Evolutionary conservation across 225 moss, liverwort and hornwort genomes (phyloP), one percentile per base, ranked within the genome.

Genomic region (Straminergon stramineum): DNA sequence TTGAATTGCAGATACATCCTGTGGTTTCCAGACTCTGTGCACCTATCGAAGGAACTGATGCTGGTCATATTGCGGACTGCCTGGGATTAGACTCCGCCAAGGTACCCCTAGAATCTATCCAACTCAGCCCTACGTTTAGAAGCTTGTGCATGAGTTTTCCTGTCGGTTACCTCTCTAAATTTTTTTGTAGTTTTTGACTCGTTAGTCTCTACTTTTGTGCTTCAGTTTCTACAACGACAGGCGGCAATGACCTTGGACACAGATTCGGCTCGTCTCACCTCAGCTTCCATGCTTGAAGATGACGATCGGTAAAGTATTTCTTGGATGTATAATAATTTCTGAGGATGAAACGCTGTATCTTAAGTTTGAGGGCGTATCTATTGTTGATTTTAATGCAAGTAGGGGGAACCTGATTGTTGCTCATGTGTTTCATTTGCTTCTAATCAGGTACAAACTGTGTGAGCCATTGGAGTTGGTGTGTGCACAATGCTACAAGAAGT

Each of bases 31-130:
- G 99, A 89, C 93, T 99, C 57, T 97, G 99, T 92, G 95, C 92
- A 45, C 97, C 99, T 62, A 99, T 99, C 67, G 99, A 97, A 92
- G 99, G 99, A 93, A 99, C 99, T 79, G 97, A 99, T 90, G 91
- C 97, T 75, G 95, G 94, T 73, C 97, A 95, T 87, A 95, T 99
- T 91, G 99, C 99, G 30, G 97, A 97, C 66, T 99, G 99, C 92
- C 92, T 99, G 41, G 97, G 97, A 57, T 90, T 97, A 63, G 99
- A 99, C 66, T 92, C 99, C 66, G 91, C 94, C 85, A 99, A 97
- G 96, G 99, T 99, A 75, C 75, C 45, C 37, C 55, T 43, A 57
- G 48, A 35, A 75, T 63, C 53, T 62, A 53, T 82, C 37, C 9
- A 82, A 64, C 35, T 41, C 24, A 84, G 5, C 57, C 37, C 58